A percentile compares a stretch with the other conserved stretches of the same genome.
phyloP scores from a whole-genome alignment of 1,139 yeast species.

The Lodderomyces margitis region DNA sequence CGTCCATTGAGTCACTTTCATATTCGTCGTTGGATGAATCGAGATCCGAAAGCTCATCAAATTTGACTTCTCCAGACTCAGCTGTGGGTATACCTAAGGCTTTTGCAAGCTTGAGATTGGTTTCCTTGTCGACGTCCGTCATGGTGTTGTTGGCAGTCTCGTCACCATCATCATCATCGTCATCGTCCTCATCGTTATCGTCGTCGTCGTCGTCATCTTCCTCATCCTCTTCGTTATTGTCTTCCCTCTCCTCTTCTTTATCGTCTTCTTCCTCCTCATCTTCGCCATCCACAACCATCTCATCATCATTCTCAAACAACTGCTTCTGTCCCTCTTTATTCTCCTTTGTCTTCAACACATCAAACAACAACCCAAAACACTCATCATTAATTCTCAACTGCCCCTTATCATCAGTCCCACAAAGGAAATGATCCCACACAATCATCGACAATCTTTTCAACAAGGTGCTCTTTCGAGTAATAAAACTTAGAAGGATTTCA shows the following conservation, averaged over 20 bases:
- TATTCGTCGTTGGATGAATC: slow-evolving; percentile 34
- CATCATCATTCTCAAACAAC: slow-evolving; percentile 67
- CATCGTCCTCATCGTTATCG: slow-evolving; percentile 27
- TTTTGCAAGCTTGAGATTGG: slow-evolving; percentile 71
- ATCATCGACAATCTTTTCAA: slow-evolving; percentile 68
- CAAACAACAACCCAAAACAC: slow-evolving; percentile 59
- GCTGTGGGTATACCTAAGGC: slow-evolving; percentile 70
- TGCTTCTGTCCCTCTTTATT: slow-evolving; percentile 78
- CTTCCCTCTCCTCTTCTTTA: slow-evolving; percentile 25
- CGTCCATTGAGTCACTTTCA: slow-evolving; percentile 87
- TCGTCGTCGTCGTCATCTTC: slow-evolving; percentile 32
- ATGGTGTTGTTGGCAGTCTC: slow-evolving; percentile 27
- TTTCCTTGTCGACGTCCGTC: slow-evolving; percentile 62
- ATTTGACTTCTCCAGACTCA: slow-evolving; percentile 45
- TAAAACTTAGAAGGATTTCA: slow-evolving; percentile 73
- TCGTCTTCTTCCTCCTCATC: slow-evolving; percentile 30
- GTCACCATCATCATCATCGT: slow-evolving; percentile 17
- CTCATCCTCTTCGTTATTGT: slow-evolving; percentile 27
- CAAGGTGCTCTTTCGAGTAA: slow-evolving; percentile 69
- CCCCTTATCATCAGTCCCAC: slow-evolving; percentile 29
- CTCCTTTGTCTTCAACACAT: slow-evolving; percentile 72
- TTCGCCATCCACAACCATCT: slow-evolving; percentile 19
- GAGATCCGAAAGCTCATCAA: slow-evolving; percentile 33
- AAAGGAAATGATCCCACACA: slow-evolving; percentile 67
- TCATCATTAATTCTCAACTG: slow-evolving; percentile 34